Percentiles rank a stretch among this genome's conserved stretches.
Evolutionary conservation across 345 rosid genomes (phyloP).

Genomic region (Erucastrum elatum): DNA sequence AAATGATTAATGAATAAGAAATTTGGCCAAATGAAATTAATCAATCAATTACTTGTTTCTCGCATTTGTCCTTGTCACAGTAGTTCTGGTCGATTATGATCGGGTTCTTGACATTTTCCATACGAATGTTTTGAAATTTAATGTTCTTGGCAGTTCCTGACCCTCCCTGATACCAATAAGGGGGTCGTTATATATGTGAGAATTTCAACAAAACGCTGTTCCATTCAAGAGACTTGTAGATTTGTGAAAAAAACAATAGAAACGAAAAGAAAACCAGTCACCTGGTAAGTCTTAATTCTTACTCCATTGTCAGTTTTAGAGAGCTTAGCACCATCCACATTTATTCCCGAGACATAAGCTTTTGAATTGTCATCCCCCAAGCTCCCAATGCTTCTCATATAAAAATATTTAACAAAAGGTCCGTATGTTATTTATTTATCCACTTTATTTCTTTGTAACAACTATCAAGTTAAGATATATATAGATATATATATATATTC

Average conservation of each 20-base stretch:
- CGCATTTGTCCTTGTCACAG: constrained; percentile 73
- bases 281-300: constrained; percentile 94
- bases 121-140: constrained; percentile 35
- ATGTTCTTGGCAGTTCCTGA: too few species aligned
- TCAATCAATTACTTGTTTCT: constrained; percentile 47
- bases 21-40: neutral
- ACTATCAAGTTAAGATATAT: neutral
- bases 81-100: constrained; percentile 82
- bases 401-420: neutral
- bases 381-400: constrained; percentile 69
- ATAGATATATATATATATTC: neutral
- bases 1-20: neutral
- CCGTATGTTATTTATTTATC: neutral
- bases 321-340: constrained; percentile 61
- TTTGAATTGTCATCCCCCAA: constrained; percentile 56
- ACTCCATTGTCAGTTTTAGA: constrained; percentile 72
- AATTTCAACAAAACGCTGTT: neutral
- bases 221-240: neutral
- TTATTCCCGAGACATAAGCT: constrained; percentile 67
- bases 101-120: constrained; percentile 77
- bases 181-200: neutral
- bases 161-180: constrained; percentile 62
- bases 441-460: neutral
- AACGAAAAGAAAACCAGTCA: neutral
- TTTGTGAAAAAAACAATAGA: neutral